Conservation (phyloP, 805 yeast species). For the Candida rishiriensis region DNA sequence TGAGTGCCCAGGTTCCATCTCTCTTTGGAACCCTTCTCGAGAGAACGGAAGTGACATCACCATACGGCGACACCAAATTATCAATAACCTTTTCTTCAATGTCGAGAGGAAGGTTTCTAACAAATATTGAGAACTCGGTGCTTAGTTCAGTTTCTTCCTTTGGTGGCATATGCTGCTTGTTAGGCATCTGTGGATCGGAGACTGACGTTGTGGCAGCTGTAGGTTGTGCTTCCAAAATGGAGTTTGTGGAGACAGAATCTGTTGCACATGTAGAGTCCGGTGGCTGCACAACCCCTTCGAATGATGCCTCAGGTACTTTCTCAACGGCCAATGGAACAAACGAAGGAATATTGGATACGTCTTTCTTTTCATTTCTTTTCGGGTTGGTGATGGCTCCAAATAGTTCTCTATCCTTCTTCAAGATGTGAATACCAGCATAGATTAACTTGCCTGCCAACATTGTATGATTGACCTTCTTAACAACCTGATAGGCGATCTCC, state of each 20-base stretch:
- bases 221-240: neutral
- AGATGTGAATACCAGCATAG: conserved; percentile 27
- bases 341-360: conserved; percentile 9
- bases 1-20: conserved; percentile 31
- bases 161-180: neutral
- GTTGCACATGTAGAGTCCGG: neutral
- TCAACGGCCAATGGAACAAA: conserved; percentile 8
- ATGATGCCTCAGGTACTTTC: neutral
- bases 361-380: conserved; percentile 6
- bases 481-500: conserved; percentile 32
- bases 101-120: conserved; percentile 27
- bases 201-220: neutral
- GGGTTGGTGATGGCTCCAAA: conserved; percentile 8
- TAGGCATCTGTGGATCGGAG: neutral
- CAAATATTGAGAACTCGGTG: conserved; percentile 27
- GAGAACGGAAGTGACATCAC: conserved; percentile 24
- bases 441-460: conserved; percentile 19
- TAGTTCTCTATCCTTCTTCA: conserved; percentile 25
- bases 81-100: conserved; percentile 21
- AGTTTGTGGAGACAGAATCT: neutral
- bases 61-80: conserved; percentile 28
- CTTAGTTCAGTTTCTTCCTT: conserved; percentile 9
- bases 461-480: conserved; percentile 24
- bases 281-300: neutral
- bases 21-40: conserved; percentile 24